Evolutionary conservation across 345 rosid genomes (phyloP).

Genomic region (Eucalyptus erythrocorys): DNA sequence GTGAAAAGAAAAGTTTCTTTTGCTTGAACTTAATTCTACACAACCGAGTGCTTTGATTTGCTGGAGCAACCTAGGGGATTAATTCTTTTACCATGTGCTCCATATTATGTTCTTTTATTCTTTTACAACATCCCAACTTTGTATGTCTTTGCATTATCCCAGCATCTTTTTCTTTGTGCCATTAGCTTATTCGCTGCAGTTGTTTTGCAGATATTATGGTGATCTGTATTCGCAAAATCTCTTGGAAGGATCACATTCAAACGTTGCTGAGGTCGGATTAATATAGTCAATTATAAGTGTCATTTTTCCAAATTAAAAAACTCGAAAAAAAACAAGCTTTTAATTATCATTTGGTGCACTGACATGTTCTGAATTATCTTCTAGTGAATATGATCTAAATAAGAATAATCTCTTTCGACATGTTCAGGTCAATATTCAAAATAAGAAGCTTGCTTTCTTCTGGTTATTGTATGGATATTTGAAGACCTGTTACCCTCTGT

Average conservation of each 20-base stretch:
- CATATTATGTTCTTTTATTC: accelerated
- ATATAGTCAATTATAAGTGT: neutral
- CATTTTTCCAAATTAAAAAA: neutral
- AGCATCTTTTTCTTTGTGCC: neutral
- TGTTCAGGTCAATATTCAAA: conserved; percentile 26
- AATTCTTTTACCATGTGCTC: too few species aligned
- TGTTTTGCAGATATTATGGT: neutral
- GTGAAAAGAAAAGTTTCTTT: neutral
- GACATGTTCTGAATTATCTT: neutral
- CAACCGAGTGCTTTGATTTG: too few species aligned
- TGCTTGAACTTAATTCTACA: neutral
- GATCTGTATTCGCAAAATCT: neutral
- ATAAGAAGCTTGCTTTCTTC: conserved; percentile 36
- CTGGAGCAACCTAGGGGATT: too few species aligned
- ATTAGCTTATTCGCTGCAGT: neutral
- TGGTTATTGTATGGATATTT: neutral
- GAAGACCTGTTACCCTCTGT: neutral
- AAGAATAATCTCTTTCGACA: neutral
- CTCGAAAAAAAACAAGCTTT: accelerated
- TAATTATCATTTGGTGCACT: neutral
- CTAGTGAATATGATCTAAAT: neutral
- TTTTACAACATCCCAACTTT: neutral
- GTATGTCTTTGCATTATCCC: neutral
- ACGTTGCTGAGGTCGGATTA: accelerated
- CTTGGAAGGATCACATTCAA: neutral